Conservation (phyloP, 1,139 yeast genomes). For the Candida tropicalis region DNA sequence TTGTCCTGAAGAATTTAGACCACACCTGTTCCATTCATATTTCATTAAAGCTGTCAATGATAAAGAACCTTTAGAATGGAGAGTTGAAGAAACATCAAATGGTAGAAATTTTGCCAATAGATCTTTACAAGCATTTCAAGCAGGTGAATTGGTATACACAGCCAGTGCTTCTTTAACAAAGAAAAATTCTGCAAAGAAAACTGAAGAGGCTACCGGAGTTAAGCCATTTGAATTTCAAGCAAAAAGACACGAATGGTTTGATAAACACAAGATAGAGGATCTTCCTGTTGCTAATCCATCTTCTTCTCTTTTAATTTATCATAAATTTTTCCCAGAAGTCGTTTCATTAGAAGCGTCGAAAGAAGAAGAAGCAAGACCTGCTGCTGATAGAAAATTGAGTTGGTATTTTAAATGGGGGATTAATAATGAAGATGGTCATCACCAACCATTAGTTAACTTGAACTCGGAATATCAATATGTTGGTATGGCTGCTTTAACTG, state of each 20-base stretch:
- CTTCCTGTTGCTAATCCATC: conserved; percentile 20
- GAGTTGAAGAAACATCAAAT: conserved; percentile 33
- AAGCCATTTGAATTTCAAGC: conserved; percentile 39
- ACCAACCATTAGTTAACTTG: conserved; percentile 15
- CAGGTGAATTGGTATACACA: conserved; percentile 31
- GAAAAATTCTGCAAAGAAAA: conserved; percentile 25
- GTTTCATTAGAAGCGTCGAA: conserved; percentile 26
- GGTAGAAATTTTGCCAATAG: conserved; percentile 40
- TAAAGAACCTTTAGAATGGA: conserved; percentile 28
- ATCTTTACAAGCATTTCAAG: conserved; percentile 31
- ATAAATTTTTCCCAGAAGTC: conserved; percentile 44
- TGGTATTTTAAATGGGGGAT: conserved; percentile 29
- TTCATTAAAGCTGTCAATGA: conserved; percentile 43
- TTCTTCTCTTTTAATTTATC: conserved; percentile 23
- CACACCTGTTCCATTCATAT: conserved; percentile 47
- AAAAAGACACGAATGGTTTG: conserved; percentile 34
- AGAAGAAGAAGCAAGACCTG: conserved; percentile 25
- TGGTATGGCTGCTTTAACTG: conserved; percentile 65
- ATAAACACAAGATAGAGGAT: conserved; percentile 20
- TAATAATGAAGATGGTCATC: conserved; percentile 18
- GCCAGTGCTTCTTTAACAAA: conserved; percentile 39
- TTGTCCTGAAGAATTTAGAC: conserved; percentile 34
- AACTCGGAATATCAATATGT: conserved; percentile 47
- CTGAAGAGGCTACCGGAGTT: conserved; percentile 18
- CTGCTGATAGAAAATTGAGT: conserved; percentile 36